A percentile compares a stretch with the other conserved stretches of the same genome.
phyloP scores from a whole-genome alignment of 2,329 filamentous ascomycete genomes.

The Pseudocercospora cruenta region DNA sequence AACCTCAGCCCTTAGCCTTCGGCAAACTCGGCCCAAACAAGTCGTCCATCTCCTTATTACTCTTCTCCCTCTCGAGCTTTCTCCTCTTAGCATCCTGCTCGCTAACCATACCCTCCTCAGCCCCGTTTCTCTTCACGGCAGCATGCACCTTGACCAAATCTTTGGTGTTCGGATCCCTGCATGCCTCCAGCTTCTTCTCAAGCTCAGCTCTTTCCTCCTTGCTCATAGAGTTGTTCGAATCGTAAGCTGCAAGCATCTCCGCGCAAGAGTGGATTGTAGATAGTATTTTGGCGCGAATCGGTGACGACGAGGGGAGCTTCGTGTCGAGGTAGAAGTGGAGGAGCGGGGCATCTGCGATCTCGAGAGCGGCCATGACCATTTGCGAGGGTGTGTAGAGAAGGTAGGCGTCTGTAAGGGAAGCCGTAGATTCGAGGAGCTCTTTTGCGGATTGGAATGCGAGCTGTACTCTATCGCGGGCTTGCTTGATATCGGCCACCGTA shows the following conservation, averaged over 20 bases:
- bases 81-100: constrained; percentile 51
- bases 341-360: constrained; percentile 72
- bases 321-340: constrained; percentile 50
- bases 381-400: constrained; percentile 95
- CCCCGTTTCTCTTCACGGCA: constrained; percentile 56
- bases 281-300: constrained; percentile 41
- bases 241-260: constrained; percentile 40
- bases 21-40: constrained; percentile 47
- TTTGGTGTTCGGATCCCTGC: constrained; percentile 72
- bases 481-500: constrained; percentile 14
- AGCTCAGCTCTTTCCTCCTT: constrained; percentile 45
- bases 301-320: constrained; percentile 43
- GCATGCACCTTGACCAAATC: constrained; percentile 72
- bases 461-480: constrained; percentile 52
- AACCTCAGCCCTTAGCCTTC: not conserved
- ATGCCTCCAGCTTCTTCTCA: constrained; percentile 71
- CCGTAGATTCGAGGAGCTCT: constrained; percentile 70
- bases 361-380: constrained; percentile 83
- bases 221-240: constrained; percentile 28
- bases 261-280: constrained; percentile 46
- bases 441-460: constrained; percentile 74
- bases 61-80: constrained; percentile 49
- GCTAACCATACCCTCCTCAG: constrained; percentile 42
- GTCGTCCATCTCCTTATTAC: constrained; percentile 44
- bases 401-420: constrained; percentile 90